These are phyloP conservation scores for Botrytis aclada DNA, from an alignment of 2,329 filamentous ascomycete genomes.

Conservation along the genomic window DNA sequence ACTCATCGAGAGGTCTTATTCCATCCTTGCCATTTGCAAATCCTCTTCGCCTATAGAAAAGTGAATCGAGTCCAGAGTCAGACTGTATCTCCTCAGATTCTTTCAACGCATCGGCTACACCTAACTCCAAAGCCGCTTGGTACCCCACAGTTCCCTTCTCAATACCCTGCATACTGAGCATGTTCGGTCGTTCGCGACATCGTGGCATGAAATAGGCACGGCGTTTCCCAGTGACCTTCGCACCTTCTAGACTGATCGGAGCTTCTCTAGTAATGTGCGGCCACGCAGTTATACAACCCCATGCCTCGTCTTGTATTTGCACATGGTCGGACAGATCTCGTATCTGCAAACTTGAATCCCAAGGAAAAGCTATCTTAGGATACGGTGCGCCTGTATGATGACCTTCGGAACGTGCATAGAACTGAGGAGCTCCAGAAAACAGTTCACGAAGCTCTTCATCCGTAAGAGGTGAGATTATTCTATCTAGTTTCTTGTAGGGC, in stretches of 20 bases:
- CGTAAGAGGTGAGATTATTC: slow-evolving; percentile 58
- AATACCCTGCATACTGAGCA: slow-evolving; percentile 69
- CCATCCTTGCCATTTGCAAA: slow-evolving; percentile 39
- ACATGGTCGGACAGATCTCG: slow-evolving; percentile 63
- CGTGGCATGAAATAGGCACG: slow-evolving; percentile 33
- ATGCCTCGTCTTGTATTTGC: slow-evolving; percentile 61
- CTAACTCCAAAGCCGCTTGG: slow-evolving; percentile 63
- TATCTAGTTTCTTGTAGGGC: slow-evolving; percentile 41
- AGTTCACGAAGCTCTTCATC: slow-evolving; percentile 63
- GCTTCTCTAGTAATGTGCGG: slow-evolving; percentile 56
- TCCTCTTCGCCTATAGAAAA: slow-evolving; percentile 28
- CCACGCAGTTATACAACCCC: slow-evolving; percentile 61
- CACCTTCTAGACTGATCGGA: slow-evolving; percentile 42
- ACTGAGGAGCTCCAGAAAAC: slow-evolving; percentile 74
- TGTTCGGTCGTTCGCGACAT: slow-evolving; percentile 52
- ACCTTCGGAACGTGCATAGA: slow-evolving; percentile 59
- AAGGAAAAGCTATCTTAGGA: slow-evolving; percentile 64
- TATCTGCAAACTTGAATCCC: slow-evolving; percentile 60
- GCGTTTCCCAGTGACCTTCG: slow-evolving; percentile 26
- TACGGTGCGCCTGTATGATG: slow-evolving; percentile 58
- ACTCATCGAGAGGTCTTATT: slow-evolving; percentile 55
- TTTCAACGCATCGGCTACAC: slow-evolving; percentile 61
- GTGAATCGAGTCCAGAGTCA: slow-evolving; percentile 23
- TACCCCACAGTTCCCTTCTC: slow-evolving; percentile 71
- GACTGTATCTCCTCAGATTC: slow-evolving; percentile 50